phyloP scores from a whole-genome alignment of 2,329 filamentous ascomycete genomes.

The Aspergillus novofumigatus region DNA sequence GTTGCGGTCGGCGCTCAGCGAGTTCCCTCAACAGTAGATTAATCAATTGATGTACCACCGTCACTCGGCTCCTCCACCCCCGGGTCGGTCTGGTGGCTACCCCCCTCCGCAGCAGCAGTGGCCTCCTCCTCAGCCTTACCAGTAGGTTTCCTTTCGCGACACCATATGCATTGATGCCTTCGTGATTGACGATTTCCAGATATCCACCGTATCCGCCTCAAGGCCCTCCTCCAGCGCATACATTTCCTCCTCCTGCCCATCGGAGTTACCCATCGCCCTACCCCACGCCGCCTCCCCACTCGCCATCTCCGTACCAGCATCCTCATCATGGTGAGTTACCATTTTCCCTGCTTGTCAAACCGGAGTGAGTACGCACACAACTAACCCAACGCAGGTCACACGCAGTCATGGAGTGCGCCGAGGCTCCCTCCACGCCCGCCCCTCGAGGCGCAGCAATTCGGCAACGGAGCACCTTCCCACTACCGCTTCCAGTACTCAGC shows the following conservation, averaged over 20 bases:
- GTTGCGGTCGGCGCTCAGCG: neutral
- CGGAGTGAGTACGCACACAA: neutral
- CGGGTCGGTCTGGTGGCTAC: constrained; percentile 14
- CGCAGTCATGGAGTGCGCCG: constrained; percentile 49
- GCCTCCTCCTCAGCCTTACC: constrained; percentile 12
- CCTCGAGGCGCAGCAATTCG: constrained; percentile 65
- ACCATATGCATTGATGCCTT: no score
- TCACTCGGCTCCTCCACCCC: constrained; percentile 10
- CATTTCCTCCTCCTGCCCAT: constrained; percentile 4
- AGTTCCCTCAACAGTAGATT: neutral
- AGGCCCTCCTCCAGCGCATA: neutral
- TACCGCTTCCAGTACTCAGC: constrained; percentile 92
- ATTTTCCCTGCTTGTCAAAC: neutral
- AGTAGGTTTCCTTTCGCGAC: constrained; percentile 2
- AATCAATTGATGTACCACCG: constrained; percentile 18
- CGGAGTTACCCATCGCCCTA: constrained; percentile 1
- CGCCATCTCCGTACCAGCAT: constrained; percentile 8
- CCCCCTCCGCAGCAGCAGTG: constrained; percentile 10
- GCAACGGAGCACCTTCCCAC: constrained; percentile 70
- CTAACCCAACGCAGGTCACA: constrained; percentile 34
- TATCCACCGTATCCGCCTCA: constrained; percentile 6
- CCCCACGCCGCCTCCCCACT: constrained; percentile 16
- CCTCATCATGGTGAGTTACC: constrained; percentile 14
- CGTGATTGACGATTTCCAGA: neutral
- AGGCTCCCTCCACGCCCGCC: constrained; percentile 64